Percentiles rank a stretch among this genome's conserved stretches.
These are phyloP conservation scores for Cladobotryum mycophilum DNA, from an alignment of 2,329 filamentous ascomycete species.

Conservation along the genomic window DNA sequence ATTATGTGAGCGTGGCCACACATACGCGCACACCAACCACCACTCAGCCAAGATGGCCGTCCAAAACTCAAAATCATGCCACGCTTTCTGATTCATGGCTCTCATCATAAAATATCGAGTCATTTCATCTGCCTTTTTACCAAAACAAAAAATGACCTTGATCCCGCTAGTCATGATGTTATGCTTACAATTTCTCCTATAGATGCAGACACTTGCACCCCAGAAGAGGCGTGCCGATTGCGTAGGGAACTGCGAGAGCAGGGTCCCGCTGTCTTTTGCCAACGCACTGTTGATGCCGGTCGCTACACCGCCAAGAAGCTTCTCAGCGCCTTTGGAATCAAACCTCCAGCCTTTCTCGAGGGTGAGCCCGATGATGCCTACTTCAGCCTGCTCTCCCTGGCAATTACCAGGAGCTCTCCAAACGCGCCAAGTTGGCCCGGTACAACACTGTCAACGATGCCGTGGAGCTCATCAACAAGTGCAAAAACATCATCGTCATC, in stretches of 20 bases:
- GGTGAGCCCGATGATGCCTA: conserved; percentile 62
- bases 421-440: conserved; percentile 68
- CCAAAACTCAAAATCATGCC: background rate
- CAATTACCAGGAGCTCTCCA: conserved; percentile 76
- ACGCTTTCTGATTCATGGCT: too few relatives aligned
- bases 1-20: too few relatives aligned
- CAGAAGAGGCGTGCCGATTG: conserved; percentile 62
- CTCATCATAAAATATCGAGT: background rate
- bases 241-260: conserved; percentile 66
- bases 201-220: conserved; percentile 45
- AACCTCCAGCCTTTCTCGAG: conserved; percentile 67
- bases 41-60: background rate
- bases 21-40: too few relatives aligned
- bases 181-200: background rate
- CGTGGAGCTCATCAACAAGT: conserved; percentile 64
- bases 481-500: conserved; percentile 83
- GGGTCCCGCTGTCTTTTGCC: conserved; percentile 72
- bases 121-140: background rate
- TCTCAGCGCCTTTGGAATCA: conserved; percentile 77
- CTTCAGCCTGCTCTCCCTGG: conserved; percentile 67
- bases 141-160: too few relatives aligned
- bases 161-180: background rate
- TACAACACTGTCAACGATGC: conserved; percentile 89
- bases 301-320: conserved; percentile 74
- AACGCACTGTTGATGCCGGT: conserved; percentile 62